These are phyloP conservation scores for Penicillium italicum DNA, from an alignment of 2,329 filamentous ascomycete genomes.

Conservation along the genomic window DNA sequence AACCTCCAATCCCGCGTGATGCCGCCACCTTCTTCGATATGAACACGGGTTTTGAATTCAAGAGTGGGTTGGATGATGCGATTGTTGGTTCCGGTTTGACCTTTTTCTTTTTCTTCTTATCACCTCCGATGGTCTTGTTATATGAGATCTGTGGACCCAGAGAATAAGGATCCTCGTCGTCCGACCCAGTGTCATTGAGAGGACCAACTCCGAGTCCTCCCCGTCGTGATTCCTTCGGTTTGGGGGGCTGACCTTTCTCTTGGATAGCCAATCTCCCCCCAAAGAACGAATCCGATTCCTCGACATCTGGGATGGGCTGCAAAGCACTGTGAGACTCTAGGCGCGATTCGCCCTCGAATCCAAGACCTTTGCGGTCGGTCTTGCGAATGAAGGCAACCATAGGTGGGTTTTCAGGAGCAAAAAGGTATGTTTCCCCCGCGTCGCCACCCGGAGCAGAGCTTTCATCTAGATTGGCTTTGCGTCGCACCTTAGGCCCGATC, in stretches of 20 bases:
- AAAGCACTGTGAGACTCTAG: conserved; percentile 23
- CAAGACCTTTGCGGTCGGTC: conserved; percentile 46
- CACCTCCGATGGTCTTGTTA: conserved; percentile 73
- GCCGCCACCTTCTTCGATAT: conserved; percentile 61
- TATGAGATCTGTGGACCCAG: conserved; percentile 89
- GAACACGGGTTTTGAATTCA: conserved; percentile 69
- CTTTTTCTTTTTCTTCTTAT: conserved; percentile 74
- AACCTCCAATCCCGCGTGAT: conserved; percentile 45
- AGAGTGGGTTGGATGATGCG: conserved; percentile 59
- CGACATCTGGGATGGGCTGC: conserved; percentile 10
- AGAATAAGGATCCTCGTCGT: conserved; percentile 91
- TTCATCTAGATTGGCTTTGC: conserved; percentile 66
- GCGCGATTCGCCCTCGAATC: conserved; percentile 42
- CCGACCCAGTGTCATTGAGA: conserved; percentile 87
- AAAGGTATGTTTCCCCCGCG: conserved; percentile 61
- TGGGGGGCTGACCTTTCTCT: conserved; percentile 40
- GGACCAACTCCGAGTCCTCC: conserved; percentile 83
- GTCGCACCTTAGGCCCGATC: conserved; percentile 78
- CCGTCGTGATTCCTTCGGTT: conserved; percentile 54
- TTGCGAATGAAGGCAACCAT: conserved; percentile 55
- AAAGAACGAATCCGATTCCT: conserved; percentile 37
- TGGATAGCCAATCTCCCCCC: conserved; percentile 31
- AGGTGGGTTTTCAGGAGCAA: conserved; percentile 75
- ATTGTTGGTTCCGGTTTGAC: conserved; percentile 40
- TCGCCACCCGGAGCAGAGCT: conserved; percentile 40